These are phyloP conservation scores for Monosporascus sp. DNA, from an alignment of 2,329 filamentous ascomycete species.

Conservation along the genomic window DNA sequence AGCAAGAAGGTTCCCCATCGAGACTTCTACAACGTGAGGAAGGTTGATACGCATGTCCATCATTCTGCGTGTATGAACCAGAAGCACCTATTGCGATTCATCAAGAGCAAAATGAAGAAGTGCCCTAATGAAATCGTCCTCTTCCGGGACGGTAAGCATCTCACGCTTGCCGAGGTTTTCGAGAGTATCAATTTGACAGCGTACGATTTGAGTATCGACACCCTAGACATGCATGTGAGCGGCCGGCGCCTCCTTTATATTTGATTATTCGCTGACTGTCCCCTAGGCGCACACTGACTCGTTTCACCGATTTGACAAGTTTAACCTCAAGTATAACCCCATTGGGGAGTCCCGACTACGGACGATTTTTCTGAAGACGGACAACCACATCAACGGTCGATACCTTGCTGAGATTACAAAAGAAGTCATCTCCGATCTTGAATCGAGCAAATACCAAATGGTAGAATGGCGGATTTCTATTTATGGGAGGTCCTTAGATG, in stretches of 20 bases:
- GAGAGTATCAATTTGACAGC: slow-evolving; percentile 95
- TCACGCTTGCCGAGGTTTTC: slow-evolving; percentile 90
- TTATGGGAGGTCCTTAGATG: slow-evolving; percentile 84
- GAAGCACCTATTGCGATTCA: slow-evolving; percentile 95
- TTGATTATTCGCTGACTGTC: slow-evolving; percentile 8
- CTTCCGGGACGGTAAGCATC: slow-evolving; percentile 82
- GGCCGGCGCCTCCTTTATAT: not conserved
- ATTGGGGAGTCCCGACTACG: slow-evolving; percentile 90
- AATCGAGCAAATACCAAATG: slow-evolving; percentile 99
- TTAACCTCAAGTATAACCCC: slow-evolving; percentile 98
- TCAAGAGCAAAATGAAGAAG: slow-evolving; percentile 99
- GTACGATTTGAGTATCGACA: slow-evolving; percentile 97
- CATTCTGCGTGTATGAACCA: slow-evolving; percentile 99
- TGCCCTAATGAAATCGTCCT: slow-evolving; percentile 90
- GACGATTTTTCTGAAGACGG: slow-evolving; percentile 98
- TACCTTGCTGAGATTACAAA: slow-evolving; percentile 97
- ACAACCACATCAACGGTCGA: slow-evolving; percentile 93
- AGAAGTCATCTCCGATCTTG: slow-evolving; percentile 93
- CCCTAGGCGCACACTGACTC: slow-evolving; percentile 85
- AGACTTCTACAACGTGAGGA: slow-evolving; percentile 98
- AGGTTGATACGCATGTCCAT: slow-evolving; percentile 98
- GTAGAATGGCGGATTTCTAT: slow-evolving; percentile 98
- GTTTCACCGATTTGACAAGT: slow-evolving; percentile 98
- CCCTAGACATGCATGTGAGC: slow-evolving; percentile 93
- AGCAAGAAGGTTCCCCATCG: slow-evolving; percentile 96